Percentiles rank a stretch among this genome's conserved stretches.
Evolutionary conservation across 2,329 filamentous ascomycete genomes (phyloP).

Genomic region (Aureobasidium sp.): DNA sequence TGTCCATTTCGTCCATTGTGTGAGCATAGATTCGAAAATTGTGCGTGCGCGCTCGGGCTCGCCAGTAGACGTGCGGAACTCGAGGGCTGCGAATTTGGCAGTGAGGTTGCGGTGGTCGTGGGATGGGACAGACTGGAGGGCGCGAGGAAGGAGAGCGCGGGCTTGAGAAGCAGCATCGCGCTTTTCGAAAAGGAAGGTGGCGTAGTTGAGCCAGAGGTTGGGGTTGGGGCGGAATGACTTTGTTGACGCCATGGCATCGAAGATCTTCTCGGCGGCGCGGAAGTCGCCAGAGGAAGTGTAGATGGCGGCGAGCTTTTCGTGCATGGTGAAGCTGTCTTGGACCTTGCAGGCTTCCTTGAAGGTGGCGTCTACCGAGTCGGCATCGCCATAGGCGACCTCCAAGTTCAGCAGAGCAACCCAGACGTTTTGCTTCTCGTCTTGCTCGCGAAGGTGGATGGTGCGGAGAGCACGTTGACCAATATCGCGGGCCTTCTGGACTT

Average conservation of each 20-base stretch:
- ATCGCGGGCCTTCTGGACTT: conserved; percentile 78
- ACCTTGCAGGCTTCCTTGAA: conserved; percentile 92
- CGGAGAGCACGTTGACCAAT: conserved; percentile 84
- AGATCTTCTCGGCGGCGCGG: conserved; percentile 79
- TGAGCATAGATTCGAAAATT: conserved; percentile 82
- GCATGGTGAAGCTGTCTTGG: conserved; percentile 84
- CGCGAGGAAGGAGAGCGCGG: conserved; percentile 71
- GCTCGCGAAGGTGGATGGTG: conserved; percentile 84
- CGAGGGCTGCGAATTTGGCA: conserved; percentile 81
- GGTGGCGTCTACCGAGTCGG: conserved; percentile 72
- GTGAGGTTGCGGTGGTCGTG: conserved; percentile 67
- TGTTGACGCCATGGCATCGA: conserved; percentile 81
- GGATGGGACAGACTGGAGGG: conserved; percentile 71
- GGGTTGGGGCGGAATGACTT: conserved; percentile 68
- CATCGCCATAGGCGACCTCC: conserved; percentile 74
- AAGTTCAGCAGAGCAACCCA: conserved; percentile 94
- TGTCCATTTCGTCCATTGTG: conserved; percentile 78
- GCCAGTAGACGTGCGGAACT: conserved; percentile 69
- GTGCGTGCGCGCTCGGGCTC: conserved; percentile 88
- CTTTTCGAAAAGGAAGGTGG: conserved; percentile 79
- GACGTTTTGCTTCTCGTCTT: conserved; percentile 87
- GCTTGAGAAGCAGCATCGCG: conserved; percentile 63
- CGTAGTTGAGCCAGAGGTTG: conserved; percentile 89
- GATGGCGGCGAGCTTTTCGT: conserved; percentile 84
- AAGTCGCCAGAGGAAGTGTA: conserved; percentile 88